phyloP scores from a whole-genome alignment of 108 stramenopile genomes.

The Skeletonema menzelii region DNA sequence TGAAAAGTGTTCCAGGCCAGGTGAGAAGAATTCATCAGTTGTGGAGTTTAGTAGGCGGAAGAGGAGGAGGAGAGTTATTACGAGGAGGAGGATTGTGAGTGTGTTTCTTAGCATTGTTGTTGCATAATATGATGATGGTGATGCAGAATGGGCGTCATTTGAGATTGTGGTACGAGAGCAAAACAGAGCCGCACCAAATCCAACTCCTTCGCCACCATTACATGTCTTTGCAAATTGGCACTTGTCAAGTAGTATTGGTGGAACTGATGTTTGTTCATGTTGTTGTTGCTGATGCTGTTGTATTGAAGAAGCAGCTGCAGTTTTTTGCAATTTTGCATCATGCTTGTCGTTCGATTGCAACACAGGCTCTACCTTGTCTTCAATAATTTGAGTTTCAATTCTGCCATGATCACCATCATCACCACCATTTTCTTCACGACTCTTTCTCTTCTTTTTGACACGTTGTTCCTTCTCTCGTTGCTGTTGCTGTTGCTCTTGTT shows the following conservation, averaged over 20 bases:
- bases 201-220: slow-evolving; percentile 66
- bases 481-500: neutral
- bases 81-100: slow-evolving; percentile 38
- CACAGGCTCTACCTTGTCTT: no score
- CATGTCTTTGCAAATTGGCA: slow-evolving; percentile 82
- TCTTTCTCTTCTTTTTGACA: no score
- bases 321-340: no score
- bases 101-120: slow-evolving; percentile 1
- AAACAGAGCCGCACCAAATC: slow-evolving; percentile 44
- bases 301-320: neutral
- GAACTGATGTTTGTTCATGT: neutral
- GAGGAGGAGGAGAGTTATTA: slow-evolving; percentile 47
- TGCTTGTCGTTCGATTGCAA: no score
- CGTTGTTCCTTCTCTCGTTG: neutral
- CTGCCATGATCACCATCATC: no score
- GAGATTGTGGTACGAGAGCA: slow-evolving; percentile 30
- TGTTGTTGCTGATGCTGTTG: neutral
- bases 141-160: neutral
- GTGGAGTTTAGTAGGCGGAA: slow-evolving; percentile 91
- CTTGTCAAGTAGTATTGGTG: slow-evolving; percentile 31
- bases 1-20: slow-evolving; percentile 90
- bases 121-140: slow-evolving; percentile 35
- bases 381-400: no score
- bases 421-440: no score
- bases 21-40: slow-evolving; percentile 96